Base-by-base conservation (phyloP, 1,284 basidiomycete species). In the Apiotrichum laibachii region DNA sequence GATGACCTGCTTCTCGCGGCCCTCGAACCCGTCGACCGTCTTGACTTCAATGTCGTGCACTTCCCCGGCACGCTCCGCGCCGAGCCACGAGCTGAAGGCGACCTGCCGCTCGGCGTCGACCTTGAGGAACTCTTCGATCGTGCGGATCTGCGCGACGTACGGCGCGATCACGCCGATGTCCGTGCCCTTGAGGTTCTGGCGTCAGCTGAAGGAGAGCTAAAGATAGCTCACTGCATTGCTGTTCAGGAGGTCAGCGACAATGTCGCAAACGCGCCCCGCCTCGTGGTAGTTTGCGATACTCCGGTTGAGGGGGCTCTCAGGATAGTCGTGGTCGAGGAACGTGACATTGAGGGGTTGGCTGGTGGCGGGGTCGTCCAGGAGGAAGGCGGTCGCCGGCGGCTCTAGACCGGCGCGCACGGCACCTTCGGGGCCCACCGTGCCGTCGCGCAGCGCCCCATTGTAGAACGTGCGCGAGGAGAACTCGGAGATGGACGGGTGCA, bases 1-100 rank as follows among this genome's bases (percentile, higher is more conserved):
- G 67, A 96, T 90, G 33, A 93, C 86, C 15, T 89, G 86, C 80
- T 96, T 96, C 79, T 97, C 91, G 50, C 92, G 83, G 1, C 92
- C 92, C 75, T 97, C 90, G 73, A 95, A 97, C 16, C 92, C 93
- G 70, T 94, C 91, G 11, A 94, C 90, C 0, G 91, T 93, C 76
- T 88, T 89, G 68, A 93, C 83, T 72, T 93, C 91, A 53, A 94
- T 83, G 50, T 84, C 74, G 1, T 75, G 70, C 5, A 89, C 72
- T 64, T 91, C 85, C 72, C 82, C 77, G n/a, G 82, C 85, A 43
- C 89, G 84, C 50, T 82, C 81, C 9, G 81, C 73, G 16, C 88
- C 89, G 13, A 92, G 80, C 1, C 84, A 81, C 9, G 76, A 67
- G 39, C 76, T 72, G 71, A 91, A 87, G 0, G 85, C 84, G 2